Evolutionary conservation across 495 filamentous ascomycete species (phyloP), one percentile per base, ranked within the genome.

Genomic region (Penicillium paradoxum): DNA sequence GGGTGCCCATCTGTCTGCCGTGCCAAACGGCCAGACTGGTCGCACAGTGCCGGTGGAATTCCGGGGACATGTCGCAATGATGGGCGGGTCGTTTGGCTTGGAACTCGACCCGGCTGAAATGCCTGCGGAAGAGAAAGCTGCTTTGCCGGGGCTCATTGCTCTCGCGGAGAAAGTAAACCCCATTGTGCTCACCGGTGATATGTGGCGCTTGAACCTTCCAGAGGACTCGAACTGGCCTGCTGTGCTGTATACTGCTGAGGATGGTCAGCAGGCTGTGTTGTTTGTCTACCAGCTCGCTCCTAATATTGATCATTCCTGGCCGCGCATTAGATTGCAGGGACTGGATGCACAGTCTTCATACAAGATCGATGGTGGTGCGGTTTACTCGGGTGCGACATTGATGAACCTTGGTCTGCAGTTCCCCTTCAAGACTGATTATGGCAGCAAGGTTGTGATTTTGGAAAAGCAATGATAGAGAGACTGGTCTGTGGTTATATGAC

Each of bases 31-130:
- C 7, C 70, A 77, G 30, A 78, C 77, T 0, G 68, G 69, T 0
- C 72, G 79, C 3, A 78, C 71, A 1, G 66, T 75, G 1, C 72
- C 75, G 0, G 60, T 81, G 0, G 54, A 60, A 10, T 80, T 81
- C 68, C 76, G 79, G 27, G 75, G 70, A 0, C 77, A 79, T 24
- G 79, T 81, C 3, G 79, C 79, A 4, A 78, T 80, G 61, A 81
- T 81, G 78, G 79, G 78, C 44, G 79, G 79, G 1, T 79, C 77
- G 1, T 82, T 79, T 39, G 79, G 79, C 2, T 64, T 82, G 14
- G 78, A 82, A 40, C 68, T 81, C 10, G 66, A 81, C 45, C 78
- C 78, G 5, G 68, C 62, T 2, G 66, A 66, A 2, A 65, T 78
- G 8, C 56, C 60, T 0, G 64, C 64, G 2, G 72, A 73, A 2